Percentiles rank a stretch among this genome's conserved stretches.
phyloP scores from a whole-genome alignment of 352 stramenopile species.

The Pythium vanterpoolii region DNA sequence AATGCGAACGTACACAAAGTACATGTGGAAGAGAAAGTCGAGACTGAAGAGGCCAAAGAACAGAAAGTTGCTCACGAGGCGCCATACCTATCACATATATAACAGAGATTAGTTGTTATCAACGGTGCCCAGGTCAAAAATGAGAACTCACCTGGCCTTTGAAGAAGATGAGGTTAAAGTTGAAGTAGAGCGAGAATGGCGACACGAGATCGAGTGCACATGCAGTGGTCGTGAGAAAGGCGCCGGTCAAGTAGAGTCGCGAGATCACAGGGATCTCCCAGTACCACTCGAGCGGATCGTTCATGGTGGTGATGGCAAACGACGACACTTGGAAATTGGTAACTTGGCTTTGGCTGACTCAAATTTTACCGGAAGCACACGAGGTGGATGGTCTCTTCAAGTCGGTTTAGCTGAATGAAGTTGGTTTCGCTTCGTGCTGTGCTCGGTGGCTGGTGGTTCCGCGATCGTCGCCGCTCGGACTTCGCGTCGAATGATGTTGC shows the following conservation, averaged over 20 bases:
- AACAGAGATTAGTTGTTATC: constrained; percentile 1
- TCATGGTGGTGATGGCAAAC: constrained; percentile 40
- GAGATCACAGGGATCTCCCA: constrained; percentile 98
- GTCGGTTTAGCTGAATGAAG: neutral
- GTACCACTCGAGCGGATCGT: constrained; percentile 94
- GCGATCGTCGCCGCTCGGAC: neutral
- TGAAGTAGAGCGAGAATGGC: constrained; percentile 95
- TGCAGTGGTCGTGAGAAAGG: constrained; percentile 95
- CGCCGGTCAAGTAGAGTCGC: constrained; percentile 96
- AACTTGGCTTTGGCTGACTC: neutral
- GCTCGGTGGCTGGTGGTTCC: neutral
- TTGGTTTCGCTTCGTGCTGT: neutral
- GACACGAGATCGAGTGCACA: constrained; percentile 97
- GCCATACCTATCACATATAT: constrained; percentile 76
- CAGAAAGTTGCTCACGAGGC: constrained; percentile 97
- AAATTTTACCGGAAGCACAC: neutral
- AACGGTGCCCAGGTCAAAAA: neutral
- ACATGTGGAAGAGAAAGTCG: constrained; percentile 99
- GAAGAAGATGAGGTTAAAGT: constrained; percentile 96
- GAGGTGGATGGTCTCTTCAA: neutral
- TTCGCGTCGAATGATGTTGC: neutral
- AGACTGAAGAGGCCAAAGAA: constrained; percentile 99
- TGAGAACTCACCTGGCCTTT: constrained; percentile 87
- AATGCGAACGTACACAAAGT: constrained; percentile 93
- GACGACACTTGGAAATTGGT: neutral